Conservation (phyloP, 495 filamentous ascomycete species). For the Thozetella sp. region DNA sequence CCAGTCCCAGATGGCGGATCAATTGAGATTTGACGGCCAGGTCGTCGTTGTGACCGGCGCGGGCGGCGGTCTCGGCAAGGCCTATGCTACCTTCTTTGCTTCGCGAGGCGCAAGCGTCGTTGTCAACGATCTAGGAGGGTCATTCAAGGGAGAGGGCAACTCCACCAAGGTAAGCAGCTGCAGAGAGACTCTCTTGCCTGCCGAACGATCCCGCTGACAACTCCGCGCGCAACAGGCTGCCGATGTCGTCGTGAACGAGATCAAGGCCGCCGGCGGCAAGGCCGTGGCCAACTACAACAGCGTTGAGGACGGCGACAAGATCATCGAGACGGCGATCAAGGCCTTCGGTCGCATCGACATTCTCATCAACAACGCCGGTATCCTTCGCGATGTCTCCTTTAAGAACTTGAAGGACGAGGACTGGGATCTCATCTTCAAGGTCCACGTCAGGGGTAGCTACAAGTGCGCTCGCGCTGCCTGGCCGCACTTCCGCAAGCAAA, state of each 20-base stretch:
- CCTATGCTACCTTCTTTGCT: slow-evolving; percentile 90
- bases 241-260: slow-evolving; percentile 95
- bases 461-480: slow-evolving; percentile 97
- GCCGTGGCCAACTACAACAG: slow-evolving; percentile 98
- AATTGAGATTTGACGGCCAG: slow-evolving; percentile 91
- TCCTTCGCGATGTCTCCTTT: slow-evolving; percentile 94
- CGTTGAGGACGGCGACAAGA: slow-evolving; percentile 90
- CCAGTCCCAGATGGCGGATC: slow-evolving; percentile 62
- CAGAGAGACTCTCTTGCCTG: neutral
- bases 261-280: slow-evolving; percentile 89
- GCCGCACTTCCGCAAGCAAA: slow-evolving; percentile 98
- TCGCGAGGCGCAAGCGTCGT: slow-evolving; percentile 94
- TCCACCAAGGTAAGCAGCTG: slow-evolving; percentile 69
- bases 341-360: slow-evolving; percentile 91
- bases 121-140: slow-evolving; percentile 94
- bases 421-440: slow-evolving; percentile 93
- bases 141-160: slow-evolving; percentile 91
- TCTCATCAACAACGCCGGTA: slow-evolving; percentile 97
- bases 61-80: slow-evolving; percentile 91
- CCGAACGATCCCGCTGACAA: slow-evolving; percentile 13
- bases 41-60: slow-evolving; percentile 97
- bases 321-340: slow-evolving; percentile 95
- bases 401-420: slow-evolving; percentile 98
- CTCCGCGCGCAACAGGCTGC: slow-evolving; percentile 64
- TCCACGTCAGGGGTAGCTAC: slow-evolving; percentile 94